Evolutionary conservation across 1,284 basidiomycete genomes (phyloP), one percentile per base, ranked within the genome.

Genomic region (Cryptococcus floricola): DNA sequence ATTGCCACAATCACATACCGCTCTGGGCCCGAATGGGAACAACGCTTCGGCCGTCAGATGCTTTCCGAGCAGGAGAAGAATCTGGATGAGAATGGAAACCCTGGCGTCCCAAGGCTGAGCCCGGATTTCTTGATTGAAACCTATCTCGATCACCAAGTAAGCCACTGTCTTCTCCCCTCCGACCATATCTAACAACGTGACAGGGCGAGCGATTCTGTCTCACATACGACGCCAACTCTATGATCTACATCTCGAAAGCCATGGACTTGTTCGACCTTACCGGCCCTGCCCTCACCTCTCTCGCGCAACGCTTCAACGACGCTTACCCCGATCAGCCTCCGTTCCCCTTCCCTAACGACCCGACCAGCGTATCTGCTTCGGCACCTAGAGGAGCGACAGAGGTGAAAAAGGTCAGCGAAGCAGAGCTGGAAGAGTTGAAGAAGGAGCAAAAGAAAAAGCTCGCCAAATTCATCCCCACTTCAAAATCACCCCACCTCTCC

Each of bases 251-350:
- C 61, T 92, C 89, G 19, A 99, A 98, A 79, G 95, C 96, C 18
- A 99, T 99, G 95, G 95, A 98, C 76, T 82, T 98, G 2, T 99
- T 99, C 75, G 95, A 98, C 78, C 88, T 99, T 85, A 92, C 91
- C 0, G 80, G 81, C 5, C 83, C 89, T 25, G 84, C 91, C 5
- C 82, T 98, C 4, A 76, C 82, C 41, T 83, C 85, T 42, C 82
- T 98, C 19, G 81, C 82, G 41, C 60, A 67, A 28, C 62, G 69
- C 47, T 77, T 72, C 58, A 66, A 64, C 43, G 50, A 58, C 5
- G 65, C 69, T 5, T 75, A 77, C 51, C 69, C 72, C 14, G 61
- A 63, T 27, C 60, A 65, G 9, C 52, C 70, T 44, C 71, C 70
- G 12, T 77, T 77, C 77, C 54, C 78, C 74, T 39, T 63, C 74